Evolutionary conservation across 164 flowering plant genomes (phyloP).

Genomic region (Tinospora cordifolia): DNA sequence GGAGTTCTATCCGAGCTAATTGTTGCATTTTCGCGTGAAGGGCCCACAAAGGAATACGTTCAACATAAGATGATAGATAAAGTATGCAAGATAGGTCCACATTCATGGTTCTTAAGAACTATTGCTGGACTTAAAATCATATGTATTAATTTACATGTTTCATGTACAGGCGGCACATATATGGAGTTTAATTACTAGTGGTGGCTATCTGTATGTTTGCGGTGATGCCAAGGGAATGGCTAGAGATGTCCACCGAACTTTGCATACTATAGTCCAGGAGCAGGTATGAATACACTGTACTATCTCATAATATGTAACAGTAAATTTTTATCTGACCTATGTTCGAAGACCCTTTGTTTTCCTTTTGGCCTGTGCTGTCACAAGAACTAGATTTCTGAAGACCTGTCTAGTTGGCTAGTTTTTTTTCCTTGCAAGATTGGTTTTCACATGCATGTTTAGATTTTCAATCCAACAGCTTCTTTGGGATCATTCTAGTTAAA

Average conservation of each 20-base stretch:
- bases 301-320: background rate
- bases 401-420: too few relatives aligned
- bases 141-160: background rate
- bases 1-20: constrained; percentile 68
- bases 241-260: constrained; percentile 76
- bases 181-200: constrained; percentile 60
- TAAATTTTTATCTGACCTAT: background rate
- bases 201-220: constrained; percentile 76
- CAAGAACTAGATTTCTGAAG: too few relatives aligned
- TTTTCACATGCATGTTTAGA: too few relatives aligned
- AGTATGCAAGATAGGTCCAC: constrained; percentile 25
- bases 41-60: constrained; percentile 78
- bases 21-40: constrained; percentile 91
- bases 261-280: constrained; percentile 72
- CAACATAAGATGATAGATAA: constrained; percentile 85
- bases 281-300: constrained; percentile 39
- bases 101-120: background rate
- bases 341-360: too few relatives aligned
- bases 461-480: too few relatives aligned
- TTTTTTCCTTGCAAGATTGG: too few relatives aligned
- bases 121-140: background rate
- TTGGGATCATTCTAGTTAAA: too few relatives aligned
- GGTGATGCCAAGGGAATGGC: constrained; percentile 99
- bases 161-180: constrained; percentile 51
- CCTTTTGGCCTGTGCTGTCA: too few relatives aligned